Conservation (phyloP, 2,329 filamentous ascomycete species). For the Cytospora piceicola region DNA sequence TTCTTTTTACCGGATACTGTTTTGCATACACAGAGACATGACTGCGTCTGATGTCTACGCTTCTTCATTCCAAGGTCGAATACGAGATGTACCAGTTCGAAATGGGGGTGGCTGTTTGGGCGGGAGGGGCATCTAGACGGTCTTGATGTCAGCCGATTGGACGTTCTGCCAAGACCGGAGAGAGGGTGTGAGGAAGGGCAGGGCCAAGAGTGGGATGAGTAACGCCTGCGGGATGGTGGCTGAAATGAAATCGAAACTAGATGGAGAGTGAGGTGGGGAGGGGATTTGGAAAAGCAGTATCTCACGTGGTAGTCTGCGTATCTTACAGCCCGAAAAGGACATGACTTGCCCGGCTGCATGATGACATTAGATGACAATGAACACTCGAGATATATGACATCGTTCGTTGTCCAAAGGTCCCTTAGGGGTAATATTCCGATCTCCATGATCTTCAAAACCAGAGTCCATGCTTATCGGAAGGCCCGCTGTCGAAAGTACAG, state of each 20-base stretch:
- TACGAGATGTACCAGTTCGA: not conserved
- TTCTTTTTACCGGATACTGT: not conserved
- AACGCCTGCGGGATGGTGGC: slow-evolving; percentile 8
- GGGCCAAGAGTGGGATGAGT: slow-evolving; percentile 8
- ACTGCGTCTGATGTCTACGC: not conserved
- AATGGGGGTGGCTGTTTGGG: not conserved
- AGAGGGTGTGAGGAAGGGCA: not conserved
- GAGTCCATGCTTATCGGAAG: not conserved
- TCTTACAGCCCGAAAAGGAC: not conserved
- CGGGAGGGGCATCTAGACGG: not conserved
- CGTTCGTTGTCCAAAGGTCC: not conserved
- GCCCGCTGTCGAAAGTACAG: not conserved
- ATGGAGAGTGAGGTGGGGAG: not conserved
- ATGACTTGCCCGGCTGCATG: slow-evolving; percentile 3
- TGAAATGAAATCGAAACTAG: not conserved
- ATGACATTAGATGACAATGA: slow-evolving; percentile 18
- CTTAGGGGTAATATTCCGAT: not conserved
- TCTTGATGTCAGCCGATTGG: not conserved
- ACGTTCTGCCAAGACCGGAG: not conserved
- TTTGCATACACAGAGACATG: slow-evolving; percentile 1
- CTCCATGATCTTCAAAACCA: not conserved
- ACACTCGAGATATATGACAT: slow-evolving; percentile 7
- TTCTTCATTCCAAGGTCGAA: not conserved
- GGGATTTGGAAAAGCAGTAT: not conserved
- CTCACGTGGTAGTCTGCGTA: slow-evolving; percentile 10